phyloP scores from a whole-genome alignment of 164 flowering plant genomes.

The Amborella trichopoda region DNA sequence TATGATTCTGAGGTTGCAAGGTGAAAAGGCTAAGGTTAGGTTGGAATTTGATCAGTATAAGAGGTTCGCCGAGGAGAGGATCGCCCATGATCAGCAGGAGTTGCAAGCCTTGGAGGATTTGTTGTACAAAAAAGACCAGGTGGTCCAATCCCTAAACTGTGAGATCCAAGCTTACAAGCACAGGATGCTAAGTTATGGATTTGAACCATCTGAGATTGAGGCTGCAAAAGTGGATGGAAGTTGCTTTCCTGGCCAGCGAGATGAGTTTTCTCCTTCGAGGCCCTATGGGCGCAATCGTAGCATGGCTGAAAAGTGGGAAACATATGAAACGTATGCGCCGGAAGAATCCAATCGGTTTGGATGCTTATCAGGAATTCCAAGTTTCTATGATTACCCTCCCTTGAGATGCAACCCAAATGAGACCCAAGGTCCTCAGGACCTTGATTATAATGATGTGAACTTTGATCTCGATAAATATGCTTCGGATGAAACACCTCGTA shows the following conservation, averaged over 20 bases:
- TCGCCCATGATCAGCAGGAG: conserved; percentile 84
- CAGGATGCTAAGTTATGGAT: conserved; percentile 83
- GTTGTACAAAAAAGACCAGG: conserved; percentile 75
- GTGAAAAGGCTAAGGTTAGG: conserved; percentile 85
- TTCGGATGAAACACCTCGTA: conserved; percentile 51
- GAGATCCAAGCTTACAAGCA: conserved; percentile 85
- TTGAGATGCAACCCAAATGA: conserved; percentile 52
- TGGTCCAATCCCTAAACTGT: conserved; percentile 58
- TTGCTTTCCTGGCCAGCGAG: no score
- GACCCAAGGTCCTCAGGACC: conserved; percentile 20
- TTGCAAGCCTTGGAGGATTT: conserved; percentile 56
- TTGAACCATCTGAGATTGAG: conserved; percentile 57
- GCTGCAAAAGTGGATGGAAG: conserved; percentile 26
- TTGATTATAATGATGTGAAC: conserved; percentile 25
- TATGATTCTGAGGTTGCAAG: conserved; percentile 89
- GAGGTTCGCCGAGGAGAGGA: conserved; percentile 85
- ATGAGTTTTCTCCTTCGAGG: conserved; percentile 3
- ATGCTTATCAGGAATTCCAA: background rate
- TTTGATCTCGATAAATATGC: conserved; percentile 62
- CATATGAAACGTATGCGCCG: background rate
- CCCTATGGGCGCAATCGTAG: conserved; percentile 17
- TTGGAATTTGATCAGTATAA: conserved; percentile 89
- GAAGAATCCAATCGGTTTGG: background rate
- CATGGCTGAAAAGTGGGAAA: conserved; percentile 16
- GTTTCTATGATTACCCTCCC: conserved; percentile 57